Evolutionary conservation across 2,329 filamentous ascomycete genomes (phyloP).

Genomic region (Fusarium longipes): DNA sequence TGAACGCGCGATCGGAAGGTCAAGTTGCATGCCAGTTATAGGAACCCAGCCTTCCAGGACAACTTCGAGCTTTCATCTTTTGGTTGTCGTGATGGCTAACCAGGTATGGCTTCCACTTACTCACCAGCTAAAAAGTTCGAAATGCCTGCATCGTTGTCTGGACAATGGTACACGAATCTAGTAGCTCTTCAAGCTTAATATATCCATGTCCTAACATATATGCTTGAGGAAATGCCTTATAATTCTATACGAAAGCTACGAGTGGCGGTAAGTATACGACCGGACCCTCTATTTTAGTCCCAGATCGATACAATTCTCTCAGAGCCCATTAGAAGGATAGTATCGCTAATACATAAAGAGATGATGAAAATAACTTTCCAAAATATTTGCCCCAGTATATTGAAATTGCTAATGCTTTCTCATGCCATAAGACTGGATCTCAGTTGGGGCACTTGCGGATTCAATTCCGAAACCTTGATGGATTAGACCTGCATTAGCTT

Average conservation of each 20-base stretch:
- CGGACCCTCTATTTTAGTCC: no score
- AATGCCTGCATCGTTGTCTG: neutral
- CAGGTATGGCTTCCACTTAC: rapidly evolving
- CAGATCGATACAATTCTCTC: no score
- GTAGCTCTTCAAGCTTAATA: neutral
- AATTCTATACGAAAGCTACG: no score
- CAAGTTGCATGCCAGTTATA: neutral
- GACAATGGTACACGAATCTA: neutral
- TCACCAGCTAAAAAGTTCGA: neutral
- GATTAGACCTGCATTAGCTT: neutral
- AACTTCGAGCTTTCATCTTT: neutral
- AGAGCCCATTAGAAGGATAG: rapidly evolving
- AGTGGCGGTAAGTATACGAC: no score
- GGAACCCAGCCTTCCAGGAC: no score
- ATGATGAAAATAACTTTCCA: neutral
- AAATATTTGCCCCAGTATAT: neutral
- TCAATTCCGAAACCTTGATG: neutral
- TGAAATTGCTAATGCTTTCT: neutral
- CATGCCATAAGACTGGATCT: neutral
- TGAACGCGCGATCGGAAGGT: neutral
- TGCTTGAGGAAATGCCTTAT: no score
- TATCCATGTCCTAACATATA: no score
- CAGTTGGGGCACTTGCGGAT: neutral
- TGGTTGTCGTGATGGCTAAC: neutral
- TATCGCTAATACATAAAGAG: neutral